phyloP scores from a whole-genome alignment of 306 rosid species.

The Betula pendula region DNA sequence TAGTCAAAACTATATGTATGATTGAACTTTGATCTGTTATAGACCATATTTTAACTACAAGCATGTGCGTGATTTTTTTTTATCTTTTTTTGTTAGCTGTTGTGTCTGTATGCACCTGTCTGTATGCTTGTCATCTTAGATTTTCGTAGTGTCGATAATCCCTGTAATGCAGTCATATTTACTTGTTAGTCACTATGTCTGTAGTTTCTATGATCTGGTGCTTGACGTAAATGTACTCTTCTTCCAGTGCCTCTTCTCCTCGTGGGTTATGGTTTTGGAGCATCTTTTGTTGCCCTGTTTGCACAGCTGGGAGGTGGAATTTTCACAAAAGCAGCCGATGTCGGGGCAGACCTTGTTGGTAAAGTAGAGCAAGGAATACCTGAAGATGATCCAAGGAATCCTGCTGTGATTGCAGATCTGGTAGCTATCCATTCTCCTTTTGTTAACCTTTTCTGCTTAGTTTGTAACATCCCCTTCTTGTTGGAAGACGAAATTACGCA shows the following conservation, averaged over 20 bases:
- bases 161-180: not conserved
- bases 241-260: constrained; percentile 97
- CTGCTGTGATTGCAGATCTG: constrained; percentile 99
- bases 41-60: not conserved
- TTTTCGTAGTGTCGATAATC: not conserved
- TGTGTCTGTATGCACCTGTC: constrained; percentile 6
- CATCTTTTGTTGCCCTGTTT: constrained; percentile 95
- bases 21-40: not conserved
- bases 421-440: constrained; percentile 43
- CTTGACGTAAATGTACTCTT: constrained; percentile 29
- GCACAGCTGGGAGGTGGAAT: constrained; percentile 99
- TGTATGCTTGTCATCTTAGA: constrained; percentile 7
- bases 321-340: constrained; percentile 97
- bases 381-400: constrained; percentile 98
- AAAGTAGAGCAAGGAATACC: constrained; percentile 99
- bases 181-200: too few species aligned
- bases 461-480: too few species aligned
- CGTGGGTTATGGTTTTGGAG: constrained; percentile 98
- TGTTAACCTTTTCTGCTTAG: constrained; percentile 20
- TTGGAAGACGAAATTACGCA: too few species aligned
- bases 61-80: constrained; percentile 1
- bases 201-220: not conserved
- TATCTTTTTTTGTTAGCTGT: constrained; percentile 17
- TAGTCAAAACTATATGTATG: not conserved
- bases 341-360: constrained; percentile 99